phyloP scores from a whole-genome alignment of 2,329 filamentous ascomycete species.

The Colletotrichum trifolii region DNA sequence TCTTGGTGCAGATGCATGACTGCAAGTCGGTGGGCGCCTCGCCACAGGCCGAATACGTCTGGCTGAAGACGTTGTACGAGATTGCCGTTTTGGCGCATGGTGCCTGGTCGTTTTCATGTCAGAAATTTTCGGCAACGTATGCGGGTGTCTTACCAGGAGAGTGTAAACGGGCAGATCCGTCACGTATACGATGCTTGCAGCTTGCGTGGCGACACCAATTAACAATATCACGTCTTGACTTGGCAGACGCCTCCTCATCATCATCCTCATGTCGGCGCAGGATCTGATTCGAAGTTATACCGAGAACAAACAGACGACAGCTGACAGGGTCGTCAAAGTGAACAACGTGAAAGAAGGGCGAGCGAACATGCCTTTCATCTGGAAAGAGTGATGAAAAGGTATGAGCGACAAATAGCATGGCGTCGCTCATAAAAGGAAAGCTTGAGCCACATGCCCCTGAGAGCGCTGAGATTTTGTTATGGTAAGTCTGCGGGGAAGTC shows the following conservation, averaged over 20 bases:
- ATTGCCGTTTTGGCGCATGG: conserved; percentile 61
- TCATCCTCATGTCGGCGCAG: background rate
- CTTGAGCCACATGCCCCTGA: no score
- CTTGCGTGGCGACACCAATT: background rate
- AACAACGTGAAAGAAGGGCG: background rate
- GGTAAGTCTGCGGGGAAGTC: no score
- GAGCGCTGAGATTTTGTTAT: no score
- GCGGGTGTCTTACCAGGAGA: conserved; percentile 47
- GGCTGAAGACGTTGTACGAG: conserved; percentile 53
- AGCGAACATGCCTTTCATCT: no score
- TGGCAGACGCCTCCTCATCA: conserved; percentile 9
- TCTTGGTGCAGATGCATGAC: conserved; percentile 64
- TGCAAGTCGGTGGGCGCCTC: conserved; percentile 57
- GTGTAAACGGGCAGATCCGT: conserved; percentile 57
- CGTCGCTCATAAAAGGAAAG: no score
- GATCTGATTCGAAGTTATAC: no score
- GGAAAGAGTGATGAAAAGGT: no score
- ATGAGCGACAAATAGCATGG: no score
- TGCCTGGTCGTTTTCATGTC: conserved; percentile 48
- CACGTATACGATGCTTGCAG: conserved; percentile 52
- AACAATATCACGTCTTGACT: background rate
- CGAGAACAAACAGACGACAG: conserved; percentile 11
- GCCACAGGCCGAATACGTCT: conserved; percentile 57
- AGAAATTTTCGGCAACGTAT: background rate
- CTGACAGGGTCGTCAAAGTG: background rate